A percentile compares a stretch with the other conserved stretches of the same genome.
Evolutionary conservation across 352 stramenopile species (phyloP).

Genomic region (Pythium aphanidermatum): DNA sequence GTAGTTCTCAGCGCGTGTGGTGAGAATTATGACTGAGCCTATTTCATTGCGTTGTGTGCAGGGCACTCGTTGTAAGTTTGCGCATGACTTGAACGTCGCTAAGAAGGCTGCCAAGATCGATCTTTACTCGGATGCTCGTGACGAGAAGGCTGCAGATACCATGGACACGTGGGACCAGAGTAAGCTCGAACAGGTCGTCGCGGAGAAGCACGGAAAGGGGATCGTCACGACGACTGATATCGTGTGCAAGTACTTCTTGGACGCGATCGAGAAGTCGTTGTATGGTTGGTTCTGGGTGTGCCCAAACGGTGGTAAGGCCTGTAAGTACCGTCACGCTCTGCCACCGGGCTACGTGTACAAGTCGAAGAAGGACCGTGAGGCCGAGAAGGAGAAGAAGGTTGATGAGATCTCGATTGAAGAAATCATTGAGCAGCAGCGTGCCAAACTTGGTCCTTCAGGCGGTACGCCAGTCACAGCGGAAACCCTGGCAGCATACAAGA

Average conservation of each 20-base stretch:
- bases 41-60: constrained; percentile 9
- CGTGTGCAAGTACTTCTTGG: constrained; percentile 88
- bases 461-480: constrained; percentile 87
- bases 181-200: constrained; percentile 84
- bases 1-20: no score
- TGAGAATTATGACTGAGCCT: constrained; percentile 1
- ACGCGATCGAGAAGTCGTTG: constrained; percentile 86
- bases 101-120: constrained; percentile 89
- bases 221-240: constrained; percentile 81
- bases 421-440: constrained; percentile 88
- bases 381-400: constrained; percentile 78
- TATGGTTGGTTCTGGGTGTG: constrained; percentile 91
- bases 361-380: constrained; percentile 80
- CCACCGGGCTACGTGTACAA: constrained; percentile 87
- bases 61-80: constrained; percentile 86
- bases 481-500: constrained; percentile 87
- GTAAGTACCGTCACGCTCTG: constrained; percentile 84
- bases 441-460: constrained; percentile 75
- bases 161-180: constrained; percentile 86
- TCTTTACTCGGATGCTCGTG: constrained; percentile 80
- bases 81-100: constrained; percentile 82
- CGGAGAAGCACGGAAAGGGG: constrained; percentile 82
- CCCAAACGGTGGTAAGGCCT: constrained; percentile 73
- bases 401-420: constrained; percentile 86
- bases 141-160: constrained; percentile 45